These are phyloP conservation scores for Chenopodium album DNA, from an alignment of 148 eudicot genomes.

Conservation along the genomic window DNA sequence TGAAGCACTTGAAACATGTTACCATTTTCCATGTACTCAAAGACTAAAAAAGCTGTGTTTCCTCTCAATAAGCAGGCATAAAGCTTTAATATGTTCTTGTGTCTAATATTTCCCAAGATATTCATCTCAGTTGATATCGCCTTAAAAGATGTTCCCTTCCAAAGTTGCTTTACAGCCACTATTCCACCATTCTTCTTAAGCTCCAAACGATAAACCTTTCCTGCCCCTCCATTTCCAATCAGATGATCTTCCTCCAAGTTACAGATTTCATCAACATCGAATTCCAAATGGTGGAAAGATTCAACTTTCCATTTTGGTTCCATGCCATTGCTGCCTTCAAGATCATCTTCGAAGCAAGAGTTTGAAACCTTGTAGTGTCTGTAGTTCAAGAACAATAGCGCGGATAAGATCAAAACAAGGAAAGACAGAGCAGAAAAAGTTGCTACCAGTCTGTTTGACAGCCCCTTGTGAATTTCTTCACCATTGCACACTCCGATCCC, in stretches of 20 bases:
- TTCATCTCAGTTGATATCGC: slow-evolving; percentile 64
- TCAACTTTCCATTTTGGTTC: slow-evolving; percentile 68
- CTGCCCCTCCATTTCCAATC: slow-evolving; percentile 80
- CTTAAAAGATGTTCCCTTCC: slow-evolving; percentile 46
- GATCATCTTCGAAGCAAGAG: slow-evolving; percentile 22
- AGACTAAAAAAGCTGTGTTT: slow-evolving; percentile 62
- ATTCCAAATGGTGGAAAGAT: slow-evolving; percentile 64
- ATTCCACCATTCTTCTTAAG: slow-evolving; percentile 51
- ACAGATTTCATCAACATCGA: slow-evolving; percentile 62
- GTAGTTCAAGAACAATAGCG: slow-evolving; percentile 49
- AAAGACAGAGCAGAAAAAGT: slow-evolving; percentile 46
- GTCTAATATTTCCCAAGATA: slow-evolving; percentile 77
- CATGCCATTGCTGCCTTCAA: slow-evolving; percentile 32
- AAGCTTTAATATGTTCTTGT: slow-evolving; percentile 73
- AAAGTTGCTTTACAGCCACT: slow-evolving; percentile 82
- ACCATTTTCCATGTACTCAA: slow-evolving; percentile 87
- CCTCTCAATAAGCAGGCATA: slow-evolving; percentile 72
- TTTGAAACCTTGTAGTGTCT: slow-evolving; percentile 45
- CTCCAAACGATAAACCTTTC: slow-evolving; percentile 79
- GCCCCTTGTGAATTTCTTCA: slow-evolving; percentile 24
- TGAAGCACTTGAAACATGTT: slow-evolving; percentile 65
- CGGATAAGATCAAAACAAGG: slow-evolving; percentile 43
- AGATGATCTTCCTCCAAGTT: slow-evolving; percentile 55
- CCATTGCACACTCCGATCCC: slow-evolving; percentile 41
- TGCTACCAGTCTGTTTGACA: slow-evolving; percentile 32